Evolutionary conservation across 257 asterid species (phyloP).

Genomic region (Nicotiana noctiflora): DNA sequence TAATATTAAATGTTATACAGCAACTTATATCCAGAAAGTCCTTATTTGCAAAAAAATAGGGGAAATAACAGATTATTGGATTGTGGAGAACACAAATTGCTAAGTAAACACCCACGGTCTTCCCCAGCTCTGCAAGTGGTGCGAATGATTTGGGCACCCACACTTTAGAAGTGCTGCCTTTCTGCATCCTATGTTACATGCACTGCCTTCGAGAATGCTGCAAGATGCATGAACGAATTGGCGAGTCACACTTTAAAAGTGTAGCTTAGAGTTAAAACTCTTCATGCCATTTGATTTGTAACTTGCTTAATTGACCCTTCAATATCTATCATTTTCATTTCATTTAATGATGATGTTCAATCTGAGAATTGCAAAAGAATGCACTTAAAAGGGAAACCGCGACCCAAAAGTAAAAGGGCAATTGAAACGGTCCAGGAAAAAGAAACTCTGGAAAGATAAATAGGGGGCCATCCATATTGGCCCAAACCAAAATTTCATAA

Average conservation of each 20-base stretch:
- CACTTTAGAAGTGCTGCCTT: background rate
- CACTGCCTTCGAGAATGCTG: background rate
- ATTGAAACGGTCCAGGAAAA: background rate
- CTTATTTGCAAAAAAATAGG: background rate
- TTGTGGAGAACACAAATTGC: background rate
- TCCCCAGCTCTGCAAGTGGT: background rate
- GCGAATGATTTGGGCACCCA: background rate
- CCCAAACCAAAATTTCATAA: background rate
- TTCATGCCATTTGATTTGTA: background rate
- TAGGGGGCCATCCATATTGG: background rate
- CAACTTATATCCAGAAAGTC: background rate
- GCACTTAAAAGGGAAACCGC: background rate
- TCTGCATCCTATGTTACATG: background rate
- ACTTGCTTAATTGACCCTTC: background rate
- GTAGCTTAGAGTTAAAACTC: background rate
- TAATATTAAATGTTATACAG: background rate
- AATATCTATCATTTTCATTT: background rate
- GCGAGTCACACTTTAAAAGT: background rate
- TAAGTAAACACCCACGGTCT: background rate
- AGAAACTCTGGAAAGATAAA: background rate
- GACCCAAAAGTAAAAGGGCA: background rate
- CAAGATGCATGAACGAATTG: background rate
- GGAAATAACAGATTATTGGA: background rate
- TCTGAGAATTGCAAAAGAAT: background rate
- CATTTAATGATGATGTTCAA: background rate